Base-by-base conservation (phyloP, 768 basidiomycete genomes). In the Leucosporidium yakuticum region DNA sequence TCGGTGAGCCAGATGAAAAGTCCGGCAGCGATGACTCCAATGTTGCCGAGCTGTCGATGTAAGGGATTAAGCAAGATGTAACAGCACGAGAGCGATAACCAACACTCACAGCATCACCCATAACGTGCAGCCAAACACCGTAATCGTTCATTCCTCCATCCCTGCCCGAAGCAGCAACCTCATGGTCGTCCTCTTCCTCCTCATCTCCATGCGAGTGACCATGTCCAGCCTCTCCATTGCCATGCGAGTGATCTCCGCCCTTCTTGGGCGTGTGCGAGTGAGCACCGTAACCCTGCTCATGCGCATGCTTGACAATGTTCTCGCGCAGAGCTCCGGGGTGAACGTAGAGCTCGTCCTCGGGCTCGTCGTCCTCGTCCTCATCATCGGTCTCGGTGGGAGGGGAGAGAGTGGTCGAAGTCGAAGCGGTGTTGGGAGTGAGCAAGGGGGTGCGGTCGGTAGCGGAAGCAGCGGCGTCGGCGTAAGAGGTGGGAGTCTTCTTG, bases 81-180 rank as follows among this genome's bases (percentile, higher is more conserved):
- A 15, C 39, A 15, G 14, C 39, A 15, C 17, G 3, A 4, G 9
- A 17, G 12, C 27, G 51, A 15, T 15, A 17, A 39, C 15, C 50
- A 4, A 19, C 14, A 77, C 80, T 74, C 64, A 80, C 78, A 19
- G 95, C 95, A 81, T 99, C 95, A 44, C 95, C 95, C 55, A 99
- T 79, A 49, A 98, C 96, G 78, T 99, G 96, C 34, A 99, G 80
- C 39, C 98, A 82, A 2, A 99, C 83, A 36, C 93, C 96, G n/a
- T 83, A 88, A 94, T 98, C 97, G 79, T 98, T 99, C 96, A 99
- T 98, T 1, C 88, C 90, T 1, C 86, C 87, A 54, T 81, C 79
- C 17, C 74, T 74, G 58, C 78, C 77, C 6, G 77, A 78, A 50
- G 75, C 74, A 17, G 76, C 78, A 29, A 74, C 76, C 19, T 64